Evolutionary conservation across 2,329 filamentous ascomycete genomes (phyloP), one percentile per base, ranked within the genome.

Genomic region (Emergomyces orientalis): DNA sequence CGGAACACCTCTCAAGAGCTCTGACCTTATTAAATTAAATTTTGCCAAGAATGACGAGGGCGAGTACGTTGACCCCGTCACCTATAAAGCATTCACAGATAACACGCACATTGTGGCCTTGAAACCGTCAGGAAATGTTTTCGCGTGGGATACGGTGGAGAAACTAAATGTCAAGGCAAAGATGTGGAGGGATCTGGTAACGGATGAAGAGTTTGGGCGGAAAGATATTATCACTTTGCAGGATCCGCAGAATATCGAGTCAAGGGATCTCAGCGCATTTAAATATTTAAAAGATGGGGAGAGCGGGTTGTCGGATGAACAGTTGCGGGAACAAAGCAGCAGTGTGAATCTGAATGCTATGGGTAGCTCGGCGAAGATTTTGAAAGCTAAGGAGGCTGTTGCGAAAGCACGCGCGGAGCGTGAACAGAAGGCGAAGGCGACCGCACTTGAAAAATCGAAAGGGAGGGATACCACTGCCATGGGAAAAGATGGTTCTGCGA

Each of bases 31-130:
- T 72, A 91, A 91, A 71, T 84, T 99, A 67, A 88, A 92, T 73
- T 96, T 97, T 75, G 84, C 90, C 64, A 92, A 93, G 74, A 99
- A 97, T 75, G 89, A 92, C 61, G 88, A 92, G 65, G 89, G 86
- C 61, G 94, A 97, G 70, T 89, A 94, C 71, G 90, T 97, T 66
- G 94, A 99, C 71, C 95, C 94, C 0, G 93, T 99, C 56, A 97
- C 92, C 0, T 97, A 90, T 81, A 99, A 99, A 76, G 89, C 96
- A 51, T 91, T 99, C 71, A 99, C 94, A 56, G 91, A 99, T 74
- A 97, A 97, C 76, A 97, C 94, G 3, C 94, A 97, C 75, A 90
- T 99, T 63, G 90, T 97, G 55, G 93, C 92, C 19, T 82, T 99
- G 66, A 83, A 86, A 63, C 88, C 82, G 62, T 93, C 92, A 63